phyloP scores from a whole-genome alignment of 768 basidiomycete genomes.

The Porphyrellus cyaneotinctus region DNA sequence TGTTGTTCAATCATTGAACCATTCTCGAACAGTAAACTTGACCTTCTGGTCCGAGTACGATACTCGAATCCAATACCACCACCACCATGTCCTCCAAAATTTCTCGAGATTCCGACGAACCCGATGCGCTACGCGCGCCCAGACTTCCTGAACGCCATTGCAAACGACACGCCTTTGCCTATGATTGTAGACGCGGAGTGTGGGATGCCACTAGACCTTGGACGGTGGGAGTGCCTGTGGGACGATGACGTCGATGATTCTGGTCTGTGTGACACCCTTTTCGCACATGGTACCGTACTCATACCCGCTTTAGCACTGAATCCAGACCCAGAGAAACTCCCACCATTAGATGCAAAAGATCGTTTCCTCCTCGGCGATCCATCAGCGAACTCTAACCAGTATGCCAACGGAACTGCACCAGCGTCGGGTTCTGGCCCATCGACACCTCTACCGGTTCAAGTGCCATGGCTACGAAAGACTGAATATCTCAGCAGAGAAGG shows the following conservation, averaged over 20 bases:
- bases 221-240: conserved; percentile 80
- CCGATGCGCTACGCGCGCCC: conserved; percentile 84
- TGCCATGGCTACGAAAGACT: conserved; percentile 90
- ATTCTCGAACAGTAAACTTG: conserved; percentile 59
- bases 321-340: conserved; percentile 57
- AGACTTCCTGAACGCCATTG: conserved; percentile 77
- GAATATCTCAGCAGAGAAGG: conserved; percentile 77
- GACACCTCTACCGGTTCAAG: conserved; percentile 53
- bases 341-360: conserved; percentile 69
- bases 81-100: conserved; percentile 95
- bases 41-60: conserved; percentile 88
- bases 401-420: conserved; percentile 36
- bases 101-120: conserved; percentile 88
- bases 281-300: neutral
- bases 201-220: conserved; percentile 93
- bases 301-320: conserved; percentile 46
- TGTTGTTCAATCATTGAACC: neutral
- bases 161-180: conserved; percentile 78
- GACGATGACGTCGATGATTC: conserved; percentile 71
- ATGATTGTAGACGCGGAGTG: conserved; percentile 97
- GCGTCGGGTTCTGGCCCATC: conserved; percentile 37
- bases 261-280: conserved; percentile 38
- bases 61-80: conserved; percentile 93
- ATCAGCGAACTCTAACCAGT: conserved; percentile 41
- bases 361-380: conserved; percentile 71